phyloP scores from a whole-genome alignment of 164 flowering plant species.

The Tetracentron sinense region DNA sequence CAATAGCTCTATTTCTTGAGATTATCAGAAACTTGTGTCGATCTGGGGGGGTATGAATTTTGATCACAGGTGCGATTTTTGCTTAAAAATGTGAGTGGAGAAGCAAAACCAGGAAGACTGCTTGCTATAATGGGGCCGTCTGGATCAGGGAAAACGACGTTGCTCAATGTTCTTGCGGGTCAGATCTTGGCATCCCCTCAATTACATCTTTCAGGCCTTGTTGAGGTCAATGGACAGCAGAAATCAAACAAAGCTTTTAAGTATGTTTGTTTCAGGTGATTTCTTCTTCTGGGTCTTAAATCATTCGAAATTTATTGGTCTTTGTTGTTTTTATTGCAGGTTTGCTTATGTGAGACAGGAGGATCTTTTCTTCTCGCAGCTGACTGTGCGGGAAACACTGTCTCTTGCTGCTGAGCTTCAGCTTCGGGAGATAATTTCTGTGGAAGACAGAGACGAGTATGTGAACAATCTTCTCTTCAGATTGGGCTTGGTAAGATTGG shows the following conservation, averaged over 20 bases:
- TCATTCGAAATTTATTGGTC: background rate
- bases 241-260: slow-evolving; percentile 48
- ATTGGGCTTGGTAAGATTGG: slow-evolving; percentile 73
- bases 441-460: slow-evolving; percentile 72
- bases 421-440: slow-evolving; percentile 54
- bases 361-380: slow-evolving; percentile 93
- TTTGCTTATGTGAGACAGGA: slow-evolving; percentile 90
- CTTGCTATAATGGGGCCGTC: slow-evolving; percentile 99
- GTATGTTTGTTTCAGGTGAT: slow-evolving; percentile 33
- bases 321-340: slow-evolving; percentile 39
- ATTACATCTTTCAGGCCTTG: slow-evolving; percentile 67
- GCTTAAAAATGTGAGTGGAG: slow-evolving; percentile 78
- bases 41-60: background rate
- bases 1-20: background rate
- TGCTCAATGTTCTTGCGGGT: slow-evolving; percentile 89
- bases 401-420: slow-evolving; percentile 94
- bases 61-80: slow-evolving; percentile 63
- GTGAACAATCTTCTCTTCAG: slow-evolving; percentile 72
- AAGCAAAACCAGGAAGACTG: slow-evolving; percentile 88
- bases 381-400: slow-evolving; percentile 89
- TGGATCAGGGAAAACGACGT: slow-evolving; percentile 94
- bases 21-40: too few relatives aligned
- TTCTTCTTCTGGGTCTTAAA: background rate
- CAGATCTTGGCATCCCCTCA: slow-evolving; percentile 69
- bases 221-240: slow-evolving; percentile 73